Evolutionary conservation across 2,329 filamentous ascomycete genomes (phyloP).

Genomic region (Bipolaris gigantea): DNA sequence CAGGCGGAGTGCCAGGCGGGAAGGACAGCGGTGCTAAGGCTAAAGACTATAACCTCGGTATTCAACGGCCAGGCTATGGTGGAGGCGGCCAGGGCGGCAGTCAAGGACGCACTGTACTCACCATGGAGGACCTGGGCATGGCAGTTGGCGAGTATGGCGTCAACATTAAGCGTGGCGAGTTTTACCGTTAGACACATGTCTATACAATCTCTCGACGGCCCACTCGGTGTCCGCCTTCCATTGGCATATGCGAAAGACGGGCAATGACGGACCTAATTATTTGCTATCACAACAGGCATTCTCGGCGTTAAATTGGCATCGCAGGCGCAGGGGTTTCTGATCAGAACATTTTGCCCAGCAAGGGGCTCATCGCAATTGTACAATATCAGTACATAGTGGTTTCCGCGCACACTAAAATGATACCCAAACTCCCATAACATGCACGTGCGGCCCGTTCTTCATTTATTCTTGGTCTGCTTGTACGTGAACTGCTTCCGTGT

Average conservation of each 20-base stretch:
- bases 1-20: constrained; percentile 57
- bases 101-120: constrained; percentile 90
- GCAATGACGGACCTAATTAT: constrained; percentile 4
- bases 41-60: constrained; percentile 53
- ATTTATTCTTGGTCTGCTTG: constrained; percentile 73
- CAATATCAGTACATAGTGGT: constrained; percentile 38
- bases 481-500: constrained; percentile 70
- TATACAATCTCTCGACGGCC: neutral
- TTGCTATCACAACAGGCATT: constrained; percentile 20
- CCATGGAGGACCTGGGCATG: constrained; percentile 99
- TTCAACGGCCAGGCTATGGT: constrained; percentile 58
- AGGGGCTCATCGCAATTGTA: constrained; percentile 34
- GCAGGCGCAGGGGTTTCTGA: constrained; percentile 22
- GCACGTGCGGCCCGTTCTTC: constrained; percentile 29
- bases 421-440: constrained; percentile 43
- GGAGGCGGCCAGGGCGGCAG: constrained; percentile 87
- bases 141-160: constrained; percentile 97
- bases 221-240: neutral
- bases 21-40: constrained; percentile 48
- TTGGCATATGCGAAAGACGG: neutral
- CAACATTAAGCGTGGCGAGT: constrained; percentile 95
- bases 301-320: constrained; percentile 31
- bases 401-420: constrained; percentile 36
- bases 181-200: constrained; percentile 70
- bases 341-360: constrained; percentile 15